Conservation (phyloP, 208 protist species). For the Novymonas esmeraldas region DNA sequence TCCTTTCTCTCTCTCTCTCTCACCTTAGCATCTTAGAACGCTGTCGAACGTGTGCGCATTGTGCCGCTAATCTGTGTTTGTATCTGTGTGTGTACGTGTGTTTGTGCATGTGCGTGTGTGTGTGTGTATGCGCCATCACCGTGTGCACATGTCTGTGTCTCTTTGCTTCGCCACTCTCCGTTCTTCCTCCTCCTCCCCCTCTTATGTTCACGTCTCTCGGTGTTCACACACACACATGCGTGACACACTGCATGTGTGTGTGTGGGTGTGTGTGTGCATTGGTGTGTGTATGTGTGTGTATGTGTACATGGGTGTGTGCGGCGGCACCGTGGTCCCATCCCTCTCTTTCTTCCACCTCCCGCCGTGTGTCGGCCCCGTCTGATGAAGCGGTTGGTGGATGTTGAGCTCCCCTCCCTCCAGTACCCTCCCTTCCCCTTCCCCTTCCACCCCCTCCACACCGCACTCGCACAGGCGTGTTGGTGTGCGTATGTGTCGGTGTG, state of each 20-base stretch:
- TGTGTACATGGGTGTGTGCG: not conserved
- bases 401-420: too few relatives aligned
- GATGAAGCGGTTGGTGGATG: too few relatives aligned
- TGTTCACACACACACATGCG: too few relatives aligned
- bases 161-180: not conserved
- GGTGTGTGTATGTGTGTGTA: not conserved
- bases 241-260: not conserved
- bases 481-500: too few relatives aligned
- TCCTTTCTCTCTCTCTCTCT: not conserved
- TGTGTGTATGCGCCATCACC: not conserved
- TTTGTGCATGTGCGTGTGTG: not conserved
- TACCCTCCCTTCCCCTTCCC: too few relatives aligned
- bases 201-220: too few relatives aligned
- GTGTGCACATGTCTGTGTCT: not conserved
- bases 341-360: too few relatives aligned
- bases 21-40: not conserved
- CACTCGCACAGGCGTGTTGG: too few relatives aligned
- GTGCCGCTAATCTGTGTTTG: not conserved
- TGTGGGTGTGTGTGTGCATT: not conserved
- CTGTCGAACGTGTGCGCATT: not conserved
- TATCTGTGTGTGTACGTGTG: not conserved
- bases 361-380: too few relatives aligned
- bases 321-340: too few relatives aligned
- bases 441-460: too few relatives aligned
- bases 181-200: not conserved